phyloP scores from a whole-genome alignment of 768 basidiomycete species.

The Termitomyces sp. region DNA sequence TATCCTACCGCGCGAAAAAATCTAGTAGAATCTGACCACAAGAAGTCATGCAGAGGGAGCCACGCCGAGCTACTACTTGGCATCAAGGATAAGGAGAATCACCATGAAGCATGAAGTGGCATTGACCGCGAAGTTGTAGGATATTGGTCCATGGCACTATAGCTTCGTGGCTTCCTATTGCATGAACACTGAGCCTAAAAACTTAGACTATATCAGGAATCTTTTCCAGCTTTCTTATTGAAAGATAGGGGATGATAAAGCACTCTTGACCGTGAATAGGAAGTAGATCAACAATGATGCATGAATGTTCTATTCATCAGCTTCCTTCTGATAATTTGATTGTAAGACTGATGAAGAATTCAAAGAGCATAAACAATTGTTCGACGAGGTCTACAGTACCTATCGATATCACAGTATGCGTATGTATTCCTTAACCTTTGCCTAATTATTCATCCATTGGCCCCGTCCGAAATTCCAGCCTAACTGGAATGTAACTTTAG shows the following conservation, averaged over 20 bases:
- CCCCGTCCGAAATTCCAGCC: neutral
- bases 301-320: neutral
- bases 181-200: neutral
- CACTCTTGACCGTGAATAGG: neutral
- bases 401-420: neutral
- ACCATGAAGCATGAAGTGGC: constrained; percentile 1
- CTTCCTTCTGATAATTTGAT: neutral
- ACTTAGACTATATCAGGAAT: neutral
- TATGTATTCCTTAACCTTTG: neutral
- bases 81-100: constrained; percentile 1
- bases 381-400: neutral
- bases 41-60: neutral
- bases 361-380: neutral
- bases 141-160: neutral
- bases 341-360: neutral
- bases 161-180: neutral
- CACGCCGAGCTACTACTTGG: neutral
- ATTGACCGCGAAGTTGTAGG: neutral
- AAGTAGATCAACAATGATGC: neutral
- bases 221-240: neutral
- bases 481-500: too few relatives aligned
- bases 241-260: neutral
- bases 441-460: neutral
- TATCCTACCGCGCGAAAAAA: too few relatives aligned
- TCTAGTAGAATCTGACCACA: neutral